Base-by-base conservation (phyloP, 768 basidiomycete genomes). In the Gymnopilus dilepis region DNA sequence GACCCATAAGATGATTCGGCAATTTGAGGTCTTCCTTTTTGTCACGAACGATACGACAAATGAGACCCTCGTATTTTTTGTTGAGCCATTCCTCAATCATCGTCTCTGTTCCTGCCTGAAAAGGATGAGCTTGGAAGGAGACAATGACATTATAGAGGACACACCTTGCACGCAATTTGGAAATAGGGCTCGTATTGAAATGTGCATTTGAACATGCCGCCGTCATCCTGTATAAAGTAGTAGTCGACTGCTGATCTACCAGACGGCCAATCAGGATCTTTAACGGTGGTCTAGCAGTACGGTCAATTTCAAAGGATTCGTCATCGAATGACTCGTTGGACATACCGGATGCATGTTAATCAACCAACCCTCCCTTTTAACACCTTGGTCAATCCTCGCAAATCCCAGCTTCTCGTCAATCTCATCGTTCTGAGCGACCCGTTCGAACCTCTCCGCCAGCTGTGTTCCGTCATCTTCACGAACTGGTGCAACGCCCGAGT, bases 271-370 rank as follows among this genome's bases (percentile, higher is more conserved):
- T 92, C 89, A 6, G 94, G 77, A 69, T 96, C 95, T 73, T 94
- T 92, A 15, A 97, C 76, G 8, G 97, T 76, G 1, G 95, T 97
- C 90, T 97, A 66, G 9, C 12, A 28, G 22, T n/a, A 42, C 13
- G 47, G 21, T 63, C n/a, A 58, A 41, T n/a, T n/a, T n/a, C 30
- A 47, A 7, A 6, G 22, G 28, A 17, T 33, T 34, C 48, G 22
- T 30, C 22, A 6, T 42, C 31, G n/a, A 53, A 31, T 4, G 22
- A 22, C 24, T n/a, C n/a, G n/a, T n/a, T 42, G 33, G 26, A 82
- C 92, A 66, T 71, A 95, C 95, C 56, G 97, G 94, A 73, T 97
- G 96, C 97, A 99, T 99, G 72, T 99, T 99, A 64, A 99, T 88
- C 70, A 99, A 78, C 97, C 97, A 99, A 2, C 96, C 97, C 56